phyloP scores from a whole-genome alignment of 2,329 filamentous ascomycete genomes.

The Cladophialophora chaetospira region DNA sequence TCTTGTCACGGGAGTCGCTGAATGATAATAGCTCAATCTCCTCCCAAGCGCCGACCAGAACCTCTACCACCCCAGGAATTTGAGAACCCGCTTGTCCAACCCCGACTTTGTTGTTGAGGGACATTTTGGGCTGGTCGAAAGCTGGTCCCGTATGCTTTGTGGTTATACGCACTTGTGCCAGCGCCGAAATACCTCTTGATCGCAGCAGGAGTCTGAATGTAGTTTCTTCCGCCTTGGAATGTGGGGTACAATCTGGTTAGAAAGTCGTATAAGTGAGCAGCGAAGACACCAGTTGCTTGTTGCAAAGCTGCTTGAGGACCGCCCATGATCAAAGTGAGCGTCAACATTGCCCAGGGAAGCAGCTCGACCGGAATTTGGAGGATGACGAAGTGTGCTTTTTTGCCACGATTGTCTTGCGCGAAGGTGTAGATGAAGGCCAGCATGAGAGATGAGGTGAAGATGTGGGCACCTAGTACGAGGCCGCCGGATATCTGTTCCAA shows the following conservation, averaged over 20 bases:
- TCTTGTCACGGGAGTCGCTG: slow-evolving; percentile 14
- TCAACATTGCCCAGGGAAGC: slow-evolving; percentile 77
- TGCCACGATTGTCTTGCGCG: slow-evolving; percentile 79
- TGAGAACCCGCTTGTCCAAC: slow-evolving; percentile 46
- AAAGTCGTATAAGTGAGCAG: slow-evolving; percentile 90
- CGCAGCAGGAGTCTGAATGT: slow-evolving; percentile 72
- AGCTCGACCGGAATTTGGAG: slow-evolving; percentile 80
- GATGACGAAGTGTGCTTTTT: slow-evolving; percentile 76
- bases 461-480: slow-evolving; percentile 36
- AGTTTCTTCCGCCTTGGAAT: slow-evolving; percentile 79
- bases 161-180: slow-evolving; percentile 40
- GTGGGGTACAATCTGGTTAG: slow-evolving; percentile 83
- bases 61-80: slow-evolving; percentile 45
- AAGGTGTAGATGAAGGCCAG: slow-evolving; percentile 82
- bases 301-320: slow-evolving; percentile 60
- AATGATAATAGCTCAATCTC: slow-evolving; percentile 33
- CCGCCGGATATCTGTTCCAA: slow-evolving; percentile 46
- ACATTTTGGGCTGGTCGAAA: slow-evolving; percentile 45
- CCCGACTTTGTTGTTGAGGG: slow-evolving; percentile 25
- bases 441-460: slow-evolving; percentile 62
- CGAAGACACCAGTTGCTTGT: slow-evolving; percentile 76
- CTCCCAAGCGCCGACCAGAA: slow-evolving; percentile 45
- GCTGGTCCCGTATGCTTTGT: slow-evolving; percentile 65
- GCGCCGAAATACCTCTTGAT: slow-evolving; percentile 67
- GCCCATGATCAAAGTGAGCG: slow-evolving; percentile 69